Percentiles rank a stretch among this genome's conserved stretches.
Evolutionary conservation across 2,329 filamentous ascomycete genomes (phyloP).

Genomic region (Exophiala spinifera): DNA sequence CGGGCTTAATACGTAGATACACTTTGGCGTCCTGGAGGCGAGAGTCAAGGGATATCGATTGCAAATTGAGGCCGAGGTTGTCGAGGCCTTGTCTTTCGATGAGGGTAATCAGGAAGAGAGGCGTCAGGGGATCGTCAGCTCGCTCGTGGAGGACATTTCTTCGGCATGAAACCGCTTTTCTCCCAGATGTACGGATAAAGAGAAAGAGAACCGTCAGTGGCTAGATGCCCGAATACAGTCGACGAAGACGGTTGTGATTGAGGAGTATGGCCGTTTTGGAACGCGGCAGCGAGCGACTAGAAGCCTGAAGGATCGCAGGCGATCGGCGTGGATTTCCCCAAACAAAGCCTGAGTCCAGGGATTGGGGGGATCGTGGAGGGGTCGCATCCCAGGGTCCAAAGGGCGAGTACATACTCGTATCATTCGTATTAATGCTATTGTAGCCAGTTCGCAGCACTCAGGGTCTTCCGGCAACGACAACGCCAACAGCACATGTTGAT

Average conservation of each 20-base stretch:
- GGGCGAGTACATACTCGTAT: no score
- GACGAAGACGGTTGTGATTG: no score
- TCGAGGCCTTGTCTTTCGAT: no score
- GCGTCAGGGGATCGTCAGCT: background rate
- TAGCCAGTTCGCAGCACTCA: background rate
- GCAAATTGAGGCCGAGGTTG: background rate
- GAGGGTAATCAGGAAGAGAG: background rate
- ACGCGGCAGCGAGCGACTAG: background rate
- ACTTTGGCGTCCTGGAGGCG: no score
- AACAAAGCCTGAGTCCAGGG: background rate
- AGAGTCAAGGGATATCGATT: background rate
- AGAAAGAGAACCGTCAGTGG: no score
- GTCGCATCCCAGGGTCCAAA: background rate
- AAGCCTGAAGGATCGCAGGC: background rate
- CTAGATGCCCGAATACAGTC: no score
- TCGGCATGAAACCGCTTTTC: background rate
- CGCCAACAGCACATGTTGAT: no score
- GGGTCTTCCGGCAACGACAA: no score
- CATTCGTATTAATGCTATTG: no score
- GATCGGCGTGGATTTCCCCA: constrained; percentile 2
- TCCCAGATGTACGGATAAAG: background rate
- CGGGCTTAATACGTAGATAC: no score
- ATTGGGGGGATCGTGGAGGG: no score
- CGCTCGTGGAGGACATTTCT: background rate
- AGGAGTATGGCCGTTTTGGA: background rate